phyloP scores from a whole-genome alignment of 306 rosid genomes.

The Cicer cuneatum region DNA sequence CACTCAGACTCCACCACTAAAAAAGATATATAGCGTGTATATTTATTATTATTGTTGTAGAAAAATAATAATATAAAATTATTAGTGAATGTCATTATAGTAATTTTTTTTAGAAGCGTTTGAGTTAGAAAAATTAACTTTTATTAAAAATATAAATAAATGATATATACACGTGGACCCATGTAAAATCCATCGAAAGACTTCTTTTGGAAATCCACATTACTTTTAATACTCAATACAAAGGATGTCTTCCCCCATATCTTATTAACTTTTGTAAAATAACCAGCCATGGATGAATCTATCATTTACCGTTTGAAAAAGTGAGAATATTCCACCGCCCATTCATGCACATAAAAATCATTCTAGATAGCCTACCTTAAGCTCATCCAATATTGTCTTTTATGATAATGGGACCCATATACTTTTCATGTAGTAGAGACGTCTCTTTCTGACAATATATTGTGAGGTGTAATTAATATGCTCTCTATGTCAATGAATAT shows the following conservation, averaged over 20 bases:
- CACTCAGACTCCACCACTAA: no score
- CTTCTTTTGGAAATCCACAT: no score
- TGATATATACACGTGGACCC: no score
- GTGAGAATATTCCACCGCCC: not conserved
- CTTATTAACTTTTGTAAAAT: not conserved
- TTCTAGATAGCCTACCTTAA: conserved; percentile 8
- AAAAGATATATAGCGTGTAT: no score
- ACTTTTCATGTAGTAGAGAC: not conserved
- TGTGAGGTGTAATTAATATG: not conserved
- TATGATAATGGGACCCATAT: not conserved
- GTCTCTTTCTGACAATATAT: not conserved
- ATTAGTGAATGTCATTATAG: no score
- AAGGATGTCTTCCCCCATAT: not conserved
- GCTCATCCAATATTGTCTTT: not conserved
- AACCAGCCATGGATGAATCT: not conserved
- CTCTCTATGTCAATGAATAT: not conserved
- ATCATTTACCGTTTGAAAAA: not conserved
- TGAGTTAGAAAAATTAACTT: no score
- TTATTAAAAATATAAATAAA: no score
- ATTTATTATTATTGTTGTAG: no score
- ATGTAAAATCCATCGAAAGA: no score
- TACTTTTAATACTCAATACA: not conserved
- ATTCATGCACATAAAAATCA: not conserved
- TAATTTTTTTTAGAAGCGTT: no score
- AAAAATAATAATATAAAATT: no score